Evolutionary conservation across 2,329 filamentous ascomycete species (phyloP).

Genomic region (Claviceps sp.): DNA sequence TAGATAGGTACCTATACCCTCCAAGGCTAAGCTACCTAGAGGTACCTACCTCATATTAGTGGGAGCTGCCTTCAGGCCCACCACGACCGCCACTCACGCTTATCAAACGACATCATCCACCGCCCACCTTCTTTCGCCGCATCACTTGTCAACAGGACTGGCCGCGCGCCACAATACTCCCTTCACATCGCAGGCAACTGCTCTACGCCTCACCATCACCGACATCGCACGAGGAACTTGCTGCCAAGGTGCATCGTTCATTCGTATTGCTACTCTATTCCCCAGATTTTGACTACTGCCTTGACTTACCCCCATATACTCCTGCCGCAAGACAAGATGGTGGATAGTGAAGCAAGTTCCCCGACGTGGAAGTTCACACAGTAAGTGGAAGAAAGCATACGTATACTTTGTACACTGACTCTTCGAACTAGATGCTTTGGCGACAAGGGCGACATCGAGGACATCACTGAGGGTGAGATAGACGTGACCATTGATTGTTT

Average conservation of each 20-base stretch:
- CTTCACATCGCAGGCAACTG: slow-evolving; percentile 4
- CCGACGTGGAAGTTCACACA: slow-evolving; percentile 99
- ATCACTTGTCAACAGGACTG: slow-evolving; percentile 9
- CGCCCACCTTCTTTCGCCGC: slow-evolving; percentile 10
- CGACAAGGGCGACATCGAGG: slow-evolving; percentile 98
- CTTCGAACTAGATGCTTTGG: slow-evolving; percentile 70
- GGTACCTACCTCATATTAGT: neutral
- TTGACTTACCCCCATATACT: slow-evolving; percentile 10
- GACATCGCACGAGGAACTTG: slow-evolving; percentile 1
- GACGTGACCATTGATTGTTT: neutral
- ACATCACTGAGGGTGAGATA: slow-evolving; percentile 81
- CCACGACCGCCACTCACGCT: slow-evolving; percentile 8
- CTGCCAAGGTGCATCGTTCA: neutral
- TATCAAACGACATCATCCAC: slow-evolving; percentile 16
- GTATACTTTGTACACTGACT: slow-evolving; percentile 12
- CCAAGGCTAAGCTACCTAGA: too few relatives aligned
- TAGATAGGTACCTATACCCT: too few relatives aligned
- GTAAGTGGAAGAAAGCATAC: slow-evolving; percentile 42
- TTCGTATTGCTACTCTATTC: neutral
- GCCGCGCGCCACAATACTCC: slow-evolving; percentile 6
- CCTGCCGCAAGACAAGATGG: slow-evolving; percentile 54
- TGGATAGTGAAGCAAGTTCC: slow-evolving; percentile 85
- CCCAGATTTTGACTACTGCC: neutral
- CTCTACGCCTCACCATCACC: slow-evolving; percentile 1
- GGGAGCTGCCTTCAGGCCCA: slow-evolving; percentile 11